These are phyloP conservation scores for Lachancea sp. DNA, from an alignment of 805 yeast genomes.

Conservation along the genomic window DNA sequence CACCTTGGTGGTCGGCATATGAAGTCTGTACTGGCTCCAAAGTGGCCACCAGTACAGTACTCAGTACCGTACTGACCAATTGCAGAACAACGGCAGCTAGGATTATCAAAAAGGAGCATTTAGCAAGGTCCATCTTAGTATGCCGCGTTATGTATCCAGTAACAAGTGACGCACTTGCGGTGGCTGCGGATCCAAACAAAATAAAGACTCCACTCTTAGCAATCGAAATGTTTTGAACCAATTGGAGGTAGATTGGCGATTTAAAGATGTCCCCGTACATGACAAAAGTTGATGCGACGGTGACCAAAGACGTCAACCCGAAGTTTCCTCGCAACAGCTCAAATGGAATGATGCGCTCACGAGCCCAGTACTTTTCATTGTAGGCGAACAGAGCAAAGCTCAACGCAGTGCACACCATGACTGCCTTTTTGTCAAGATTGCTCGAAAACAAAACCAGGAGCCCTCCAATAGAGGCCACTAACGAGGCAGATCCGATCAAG, in stretches of 20 bases:
- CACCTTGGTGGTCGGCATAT: background rate
- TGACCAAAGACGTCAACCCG: slow-evolving; percentile 46
- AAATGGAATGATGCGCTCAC: slow-evolving; percentile 57
- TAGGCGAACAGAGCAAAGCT: slow-evolving; percentile 34
- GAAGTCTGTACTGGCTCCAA: slow-evolving; percentile 16
- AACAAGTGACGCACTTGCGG: slow-evolving; percentile 48
- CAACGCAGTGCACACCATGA: slow-evolving; percentile 26
- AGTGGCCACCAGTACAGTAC: slow-evolving; percentile 14
- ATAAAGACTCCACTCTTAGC: slow-evolving; percentile 50
- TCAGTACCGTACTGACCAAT: slow-evolving; percentile 17
- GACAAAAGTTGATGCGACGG: slow-evolving; percentile 38
- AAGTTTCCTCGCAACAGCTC: slow-evolving; percentile 47
- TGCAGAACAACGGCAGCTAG: slow-evolving; percentile 21
- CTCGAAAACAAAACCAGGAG: slow-evolving; percentile 44
- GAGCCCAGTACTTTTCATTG: slow-evolving; percentile 31
- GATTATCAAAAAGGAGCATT: slow-evolving; percentile 25
- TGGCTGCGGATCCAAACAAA: slow-evolving; percentile 49
- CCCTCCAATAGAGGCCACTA: slow-evolving; percentile 48
- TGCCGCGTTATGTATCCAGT: slow-evolving; percentile 44
- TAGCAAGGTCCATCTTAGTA: slow-evolving; percentile 25
- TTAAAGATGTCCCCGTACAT: slow-evolving; percentile 49
- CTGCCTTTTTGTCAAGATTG: slow-evolving; percentile 38
- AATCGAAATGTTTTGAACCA: slow-evolving; percentile 46
- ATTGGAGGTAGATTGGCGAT: slow-evolving; percentile 50
- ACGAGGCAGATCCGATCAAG: slow-evolving; percentile 54